These are phyloP conservation scores for Dactylella cylindrospora DNA, from an alignment of 2,329 filamentous ascomycete species.

Conservation along the genomic window DNA sequence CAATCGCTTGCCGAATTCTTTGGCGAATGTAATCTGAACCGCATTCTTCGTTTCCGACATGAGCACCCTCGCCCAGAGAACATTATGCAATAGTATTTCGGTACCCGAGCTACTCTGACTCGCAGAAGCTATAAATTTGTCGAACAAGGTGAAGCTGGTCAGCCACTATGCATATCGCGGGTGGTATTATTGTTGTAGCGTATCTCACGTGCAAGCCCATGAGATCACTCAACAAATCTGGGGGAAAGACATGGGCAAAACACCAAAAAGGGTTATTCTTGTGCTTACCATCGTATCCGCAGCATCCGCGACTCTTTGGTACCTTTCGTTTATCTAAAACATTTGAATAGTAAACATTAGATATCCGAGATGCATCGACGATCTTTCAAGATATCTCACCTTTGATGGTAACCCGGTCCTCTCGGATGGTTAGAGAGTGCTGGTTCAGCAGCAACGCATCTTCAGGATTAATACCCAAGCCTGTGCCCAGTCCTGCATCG, in stretches of 20 bases:
- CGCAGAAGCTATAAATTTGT: conserved; percentile 3
- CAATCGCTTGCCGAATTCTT: conserved; percentile 61
- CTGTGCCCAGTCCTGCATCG: conserved; percentile 6
- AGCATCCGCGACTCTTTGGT: conserved; percentile 37
- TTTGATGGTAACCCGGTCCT: conserved; percentile 21
- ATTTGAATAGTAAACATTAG: conserved; percentile 1
- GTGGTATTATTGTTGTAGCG: not conserved
- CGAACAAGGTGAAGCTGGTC: not conserved
- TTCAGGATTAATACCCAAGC: conserved; percentile 19
- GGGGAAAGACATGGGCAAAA: too few species aligned
- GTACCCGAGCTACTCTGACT: not conserved
- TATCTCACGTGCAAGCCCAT: too few species aligned
- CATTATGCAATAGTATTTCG: conserved; percentile 75
- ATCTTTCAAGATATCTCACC: not conserved
- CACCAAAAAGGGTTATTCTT: too few species aligned
- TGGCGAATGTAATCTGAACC: conserved; percentile 73
- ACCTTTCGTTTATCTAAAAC: conserved; percentile 27
- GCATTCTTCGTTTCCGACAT: conserved; percentile 54
- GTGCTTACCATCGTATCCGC: conserved; percentile 18
- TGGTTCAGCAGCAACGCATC: conserved; percentile 37
- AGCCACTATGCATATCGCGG: not conserved
- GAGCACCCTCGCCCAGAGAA: conserved; percentile 74
- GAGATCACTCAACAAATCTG: too few species aligned
- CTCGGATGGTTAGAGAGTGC: conserved; percentile 35
- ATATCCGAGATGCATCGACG: not conserved